phyloP scores from a whole-genome alignment of 2,329 filamentous ascomycete genomes.

The Pestalotiopsis sp. region DNA sequence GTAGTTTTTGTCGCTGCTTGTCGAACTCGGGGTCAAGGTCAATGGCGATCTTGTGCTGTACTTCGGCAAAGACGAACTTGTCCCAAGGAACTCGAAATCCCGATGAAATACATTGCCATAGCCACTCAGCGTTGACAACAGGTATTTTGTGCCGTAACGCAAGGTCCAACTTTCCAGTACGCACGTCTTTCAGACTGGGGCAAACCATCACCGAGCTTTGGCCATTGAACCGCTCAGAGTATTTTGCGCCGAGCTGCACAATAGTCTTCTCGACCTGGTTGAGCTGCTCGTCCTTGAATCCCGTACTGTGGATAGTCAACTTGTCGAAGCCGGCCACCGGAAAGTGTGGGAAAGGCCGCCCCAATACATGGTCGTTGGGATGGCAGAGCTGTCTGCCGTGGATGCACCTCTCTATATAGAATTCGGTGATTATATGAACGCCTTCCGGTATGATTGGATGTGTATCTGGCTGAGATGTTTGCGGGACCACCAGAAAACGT shows the following conservation, averaged over 20 bases:
- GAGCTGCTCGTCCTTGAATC: constrained; percentile 81
- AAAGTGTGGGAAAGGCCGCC: constrained; percentile 72
- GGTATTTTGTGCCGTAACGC: constrained; percentile 76
- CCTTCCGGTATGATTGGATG: constrained; percentile 41
- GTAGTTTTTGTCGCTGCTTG: constrained; percentile 18
- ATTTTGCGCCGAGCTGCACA: constrained; percentile 74
- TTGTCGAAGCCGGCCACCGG: constrained; percentile 68
- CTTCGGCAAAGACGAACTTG: constrained; percentile 47
- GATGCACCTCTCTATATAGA: constrained; percentile 90
- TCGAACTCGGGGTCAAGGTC: constrained; percentile 14
- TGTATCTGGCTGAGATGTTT: constrained; percentile 45
- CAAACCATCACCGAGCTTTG: constrained; percentile 79
- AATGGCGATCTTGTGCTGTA: constrained; percentile 32
- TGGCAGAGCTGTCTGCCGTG: constrained; percentile 71
- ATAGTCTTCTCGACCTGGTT: constrained; percentile 80
- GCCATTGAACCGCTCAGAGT: constrained; percentile 74
- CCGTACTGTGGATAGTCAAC: constrained; percentile 77
- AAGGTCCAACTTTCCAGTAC: constrained; percentile 76
- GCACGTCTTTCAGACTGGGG: constrained; percentile 55
- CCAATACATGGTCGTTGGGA: constrained; percentile 70
- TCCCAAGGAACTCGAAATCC: constrained; percentile 48
- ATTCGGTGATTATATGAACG: constrained; percentile 72
- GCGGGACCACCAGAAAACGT: constrained; percentile 57
- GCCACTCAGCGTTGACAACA: constrained; percentile 79
- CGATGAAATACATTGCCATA: constrained; percentile 75